Evolutionary conservation across 208 protist species (phyloP), one percentile per base, ranked within the genome.

Genomic region (Porcisia hertigi): DNA sequence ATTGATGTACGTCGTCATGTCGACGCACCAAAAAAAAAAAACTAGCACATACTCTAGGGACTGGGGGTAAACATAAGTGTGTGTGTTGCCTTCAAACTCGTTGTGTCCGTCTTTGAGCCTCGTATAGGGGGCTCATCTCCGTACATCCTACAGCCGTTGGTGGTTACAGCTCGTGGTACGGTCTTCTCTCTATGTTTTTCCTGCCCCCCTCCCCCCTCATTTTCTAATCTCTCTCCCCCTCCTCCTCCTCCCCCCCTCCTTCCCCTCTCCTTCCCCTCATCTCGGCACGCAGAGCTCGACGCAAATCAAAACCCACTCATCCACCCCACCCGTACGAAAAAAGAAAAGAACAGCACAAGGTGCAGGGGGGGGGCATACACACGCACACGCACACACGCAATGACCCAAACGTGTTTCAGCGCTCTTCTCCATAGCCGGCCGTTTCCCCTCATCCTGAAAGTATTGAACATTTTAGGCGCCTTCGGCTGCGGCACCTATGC

Each of bases 401-500:
- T 11, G 69, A 18, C 78, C 78, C 5, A 76, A 77, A 39, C 84
- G 41, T 52, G 30, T 0, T 30, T 30, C 30, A 69, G 77, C 30
- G 75, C 80, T 0, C 36, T 83, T 8, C 47, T 83, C 34, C 49
- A 77, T 55, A 86, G 77, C 39, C 73, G 75, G 8, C 79, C 84
- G 11, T 83, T 88, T 58, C 76, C 76, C 36, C 30, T 90, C 41
- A 54, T 86, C 23, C 62, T 91, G 16, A 70, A 84, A 30, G 67
- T 92, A 1, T 69, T 93, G 43, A 81, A 79, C 43, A 69, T 95
- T 8, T 30, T 89, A 30, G 87, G 86, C 20, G 78, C 86, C 67
- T 89, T 91, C 67, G 87, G 65, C 11, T 86, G 82, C 25, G 91
- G 91, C 49, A 87, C 69, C 62, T 92, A 91, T 69, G 57, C 83